Base-by-base conservation (phyloP, 1,139 yeast species). In the Hyphopichia wangnamkhiaoensis region DNA sequence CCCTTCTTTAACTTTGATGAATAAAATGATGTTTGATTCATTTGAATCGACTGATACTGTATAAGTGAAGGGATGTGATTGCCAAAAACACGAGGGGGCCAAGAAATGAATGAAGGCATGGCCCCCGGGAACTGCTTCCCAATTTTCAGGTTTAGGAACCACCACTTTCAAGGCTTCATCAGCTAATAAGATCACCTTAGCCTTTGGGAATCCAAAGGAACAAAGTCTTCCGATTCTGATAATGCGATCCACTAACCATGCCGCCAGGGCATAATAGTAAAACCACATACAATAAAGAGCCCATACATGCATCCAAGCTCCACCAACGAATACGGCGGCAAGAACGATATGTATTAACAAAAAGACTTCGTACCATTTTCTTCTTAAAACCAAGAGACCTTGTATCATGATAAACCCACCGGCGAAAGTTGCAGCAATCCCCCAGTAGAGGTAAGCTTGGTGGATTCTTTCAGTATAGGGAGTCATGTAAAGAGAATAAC, bases 31-130 rank as follows among this genome's bases (percentile, higher is more conserved):
- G 26, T 48, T 41, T 3, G 60, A 59, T 32, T 54, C 50, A 9
- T 52, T 39, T n/a, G 56, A 47, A 18, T 45, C 43, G 21, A 66
- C 55, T 40, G 40, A 30, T 12, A 32, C 28, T 8, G 61, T 55
- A 39, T 58, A 58, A 3, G 89, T 80, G 51, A 84, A 84, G 0
- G 91, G 91, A 56, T 84, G 91, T 0, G 84, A 76, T 54, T 84
- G 89, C 81, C 80, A 85, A 46, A 83, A 83, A 38, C 77, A 74
- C 45, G 72, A 54, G 31, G 79, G 70, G 31, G 68, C 59, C 34
- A 76, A 56, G 40, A 82, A 74, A 53, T 82, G 80, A 36, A 84
- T 60, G 50, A 71, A 84, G 0, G 79, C 81, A 54, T 76, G 83
- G 15, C 83, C 81, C n/a, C 88, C 88, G 10, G 77, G 74, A 21